phyloP scores from a whole-genome alignment of 768 basidiomycete species.

The Amanita fuliginea region DNA sequence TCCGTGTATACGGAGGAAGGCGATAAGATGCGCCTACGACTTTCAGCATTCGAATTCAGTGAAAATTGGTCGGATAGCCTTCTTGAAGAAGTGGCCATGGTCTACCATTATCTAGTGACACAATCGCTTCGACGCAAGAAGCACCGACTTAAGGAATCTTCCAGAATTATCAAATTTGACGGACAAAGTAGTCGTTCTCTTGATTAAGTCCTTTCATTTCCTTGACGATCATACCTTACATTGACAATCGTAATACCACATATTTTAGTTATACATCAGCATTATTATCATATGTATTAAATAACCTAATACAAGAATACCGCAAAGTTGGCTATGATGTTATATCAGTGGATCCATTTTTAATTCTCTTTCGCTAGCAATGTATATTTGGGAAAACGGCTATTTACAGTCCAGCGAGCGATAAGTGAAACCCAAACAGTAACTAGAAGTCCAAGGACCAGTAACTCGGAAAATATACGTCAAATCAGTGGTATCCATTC shows the following conservation, averaged over 20 bases:
- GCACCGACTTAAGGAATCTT: neutral
- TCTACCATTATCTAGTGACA: conserved; percentile 36
- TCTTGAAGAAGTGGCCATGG: conserved; percentile 52
- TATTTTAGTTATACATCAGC: conserved; percentile 7
- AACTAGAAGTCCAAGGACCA: too few relatives aligned
- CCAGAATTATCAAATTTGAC: conserved; percentile 1
- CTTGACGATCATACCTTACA: conserved; percentile 2
- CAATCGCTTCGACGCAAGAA: conserved; percentile 16
- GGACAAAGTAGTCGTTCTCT: conserved; percentile 5
- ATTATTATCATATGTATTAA: conserved; percentile 6
- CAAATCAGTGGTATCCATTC: too few relatives aligned
- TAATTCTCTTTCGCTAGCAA: too few relatives aligned
- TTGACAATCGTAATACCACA: conserved; percentile 1
- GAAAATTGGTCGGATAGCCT: conserved; percentile 51
- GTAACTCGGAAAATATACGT: too few relatives aligned
- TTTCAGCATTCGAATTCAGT: conserved; percentile 34
- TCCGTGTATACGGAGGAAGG: conserved; percentile 25
- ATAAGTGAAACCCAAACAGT: too few relatives aligned
- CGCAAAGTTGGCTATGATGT: neutral
- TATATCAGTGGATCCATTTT: neutral
- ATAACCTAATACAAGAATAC: conserved; percentile 1
- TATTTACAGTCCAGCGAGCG: too few relatives aligned
- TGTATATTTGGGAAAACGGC: too few relatives aligned
- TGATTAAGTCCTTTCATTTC: conserved; percentile 3
- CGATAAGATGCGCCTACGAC: conserved; percentile 36